Evolutionary conservation across 2,329 filamentous ascomycete genomes (phyloP), one percentile per base, ranked within the genome.

Genomic region (Lasiodiplodia theobromae): DNA sequence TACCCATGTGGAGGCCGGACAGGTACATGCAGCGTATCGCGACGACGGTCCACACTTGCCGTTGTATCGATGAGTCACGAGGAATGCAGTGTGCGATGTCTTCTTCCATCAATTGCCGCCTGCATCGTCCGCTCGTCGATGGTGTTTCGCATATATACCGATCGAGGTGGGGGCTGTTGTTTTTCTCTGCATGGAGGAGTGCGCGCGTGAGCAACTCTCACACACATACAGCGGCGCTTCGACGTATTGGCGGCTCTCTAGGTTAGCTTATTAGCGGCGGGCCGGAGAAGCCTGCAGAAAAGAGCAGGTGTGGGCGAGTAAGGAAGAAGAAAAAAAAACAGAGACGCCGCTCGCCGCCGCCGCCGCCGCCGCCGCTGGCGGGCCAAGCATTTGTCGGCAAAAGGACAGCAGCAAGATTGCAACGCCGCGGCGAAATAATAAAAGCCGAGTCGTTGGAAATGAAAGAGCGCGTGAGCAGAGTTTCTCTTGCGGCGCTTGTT

Each of bases 401-500:
- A 60, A 58, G 23, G 4, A 60, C n/a, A 53, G 51, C 23, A 53
- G 21, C 44, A 21, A 10, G 51, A 53, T 18, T 31, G 44, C 44
- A 47, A 34, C 31, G 31, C 31, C 31, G 31, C 6, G 16, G n/a
- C n/a, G 44, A 18, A 14, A 47, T 8, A n/a, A n/a, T 8, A n/a
- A n/a, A 47, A 21, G 44, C 44, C 44, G 44, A 47, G 44, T n/a
- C 2, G 44, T 44, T 21, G 14, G 31, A 47, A 47, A 25, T 21
- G 34, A 40, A 40, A 44, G 31, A n/a, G 57, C 57, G 37, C 38
- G 37, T 60, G 57, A 47, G 57, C 37, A 60, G 44, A 47, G 44
- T 47, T 60, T 47, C 25, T 25, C 57, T 18, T 25, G 6, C 57
- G 25, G 44, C 57, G 23, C 57, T 8, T 60, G 34, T 47, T 21